Base-by-base conservation (phyloP, 805 yeast genomes). In the Metschnikowia baotianmanensis region DNA sequence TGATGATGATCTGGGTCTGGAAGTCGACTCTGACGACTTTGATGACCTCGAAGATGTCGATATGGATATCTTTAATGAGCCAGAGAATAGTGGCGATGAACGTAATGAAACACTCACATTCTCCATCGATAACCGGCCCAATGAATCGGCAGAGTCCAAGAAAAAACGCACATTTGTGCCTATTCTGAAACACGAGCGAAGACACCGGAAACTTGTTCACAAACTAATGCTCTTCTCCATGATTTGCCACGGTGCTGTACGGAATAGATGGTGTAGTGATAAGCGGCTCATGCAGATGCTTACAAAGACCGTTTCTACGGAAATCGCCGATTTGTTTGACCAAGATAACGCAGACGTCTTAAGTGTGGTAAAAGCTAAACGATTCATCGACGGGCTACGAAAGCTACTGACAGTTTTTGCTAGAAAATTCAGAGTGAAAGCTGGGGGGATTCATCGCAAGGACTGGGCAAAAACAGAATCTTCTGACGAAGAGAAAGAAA, bases 221-320 rank as follows among this genome's bases (percentile, higher is more conserved):
- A 73, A 78, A 61, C 48, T 76, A 37, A 74, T 78, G 43, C 50
- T 91, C 2, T 65, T 77, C 12, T 61, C 74, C 18, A 76, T 87
- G 77, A 59, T 85, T 39, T 56, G 74, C 2, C 95, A 86, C 57
- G 93, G 89, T 0, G 69, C 69, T 0, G 53, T 78, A 3, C 71
- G 96, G 19, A 91, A 90, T 56, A 50, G 63, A 6, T 90, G 96
- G 96, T 74, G 88, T 45, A 77, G 76, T 43, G 76, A 78, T 46
- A 52, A 56, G 1, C 45, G 48, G 3, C 54, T 86, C 0, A 67
- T 72, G 13, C 38, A 50, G 13, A 48, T 52, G 8, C 59, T 88
- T 11, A 58, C 69, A 18, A 61, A 61, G 12, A 51, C 72, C 2
- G 67, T 86, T 0, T 80, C 93, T 0, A 61, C 62, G 0, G 59